These are phyloP conservation scores for Exserohilum rostratum DNA, from an alignment of 2,329 filamentous ascomycete genomes.

Conservation along the genomic window DNA sequence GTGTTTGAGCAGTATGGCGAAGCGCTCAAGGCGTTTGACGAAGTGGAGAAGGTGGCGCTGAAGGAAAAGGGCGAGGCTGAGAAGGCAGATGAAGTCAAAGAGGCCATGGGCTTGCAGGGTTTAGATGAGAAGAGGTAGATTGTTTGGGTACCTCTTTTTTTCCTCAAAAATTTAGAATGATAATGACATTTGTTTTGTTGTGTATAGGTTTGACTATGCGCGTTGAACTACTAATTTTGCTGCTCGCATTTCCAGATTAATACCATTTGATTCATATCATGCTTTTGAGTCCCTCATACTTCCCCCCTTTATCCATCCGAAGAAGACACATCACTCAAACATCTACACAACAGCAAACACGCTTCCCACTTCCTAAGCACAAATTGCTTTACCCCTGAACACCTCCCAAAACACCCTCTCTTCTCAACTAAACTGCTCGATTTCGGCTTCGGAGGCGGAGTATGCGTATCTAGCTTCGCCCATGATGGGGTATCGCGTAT, in stretches of 20 bases:
- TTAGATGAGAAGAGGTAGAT: conserved; percentile 6
- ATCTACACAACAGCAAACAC: too few species aligned
- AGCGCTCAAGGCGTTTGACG: conserved; percentile 72
- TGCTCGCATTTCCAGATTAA: too few species aligned
- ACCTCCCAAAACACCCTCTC: too few species aligned
- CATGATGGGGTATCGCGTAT: conserved; percentile 31
- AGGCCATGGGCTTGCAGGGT: conserved; percentile 9
- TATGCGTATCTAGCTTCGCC: conserved; percentile 25
- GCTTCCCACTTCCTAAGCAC: too few species aligned
- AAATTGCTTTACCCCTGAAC: too few species aligned
- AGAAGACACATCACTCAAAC: too few species aligned
- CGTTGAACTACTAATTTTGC: too few species aligned
- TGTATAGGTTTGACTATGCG: too few species aligned
- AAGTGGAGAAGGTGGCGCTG: conserved; percentile 13
- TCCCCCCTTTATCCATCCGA: too few species aligned
- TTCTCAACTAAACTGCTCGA: conserved; percentile 12
- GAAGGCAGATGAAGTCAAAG: conserved; percentile 4
- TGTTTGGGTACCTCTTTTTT: not conserved
- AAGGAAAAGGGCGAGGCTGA: conserved; percentile 11
- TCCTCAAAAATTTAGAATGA: not conserved
- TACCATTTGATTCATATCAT: too few species aligned
- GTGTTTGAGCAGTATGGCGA: conserved; percentile 79
- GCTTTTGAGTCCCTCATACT: too few species aligned
- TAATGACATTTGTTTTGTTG: not conserved
- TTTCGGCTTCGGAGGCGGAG: conserved; percentile 15